A percentile compares a stretch with the other conserved stretches of the same genome.
Conservation (phyloP, 768 basidiomycete genomes). For the Boletus patriciae region DNA sequence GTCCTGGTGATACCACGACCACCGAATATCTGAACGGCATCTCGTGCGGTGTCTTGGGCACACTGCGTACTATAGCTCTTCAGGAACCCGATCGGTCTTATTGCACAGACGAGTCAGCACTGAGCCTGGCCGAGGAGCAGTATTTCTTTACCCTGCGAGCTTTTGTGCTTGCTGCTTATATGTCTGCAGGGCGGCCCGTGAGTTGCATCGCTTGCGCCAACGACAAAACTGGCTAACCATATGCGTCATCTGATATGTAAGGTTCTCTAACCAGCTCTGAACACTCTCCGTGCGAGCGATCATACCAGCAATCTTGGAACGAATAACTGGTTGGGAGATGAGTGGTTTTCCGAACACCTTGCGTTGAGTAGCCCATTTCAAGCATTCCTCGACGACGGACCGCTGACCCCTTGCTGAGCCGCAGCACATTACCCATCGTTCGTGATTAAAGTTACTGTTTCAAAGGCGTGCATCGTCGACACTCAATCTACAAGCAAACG, state of each 20-base stretch:
- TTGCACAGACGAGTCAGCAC: neutral
- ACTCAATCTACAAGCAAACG: neutral
- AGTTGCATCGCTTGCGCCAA: neutral
- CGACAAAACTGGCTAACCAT: constrained; percentile 48
- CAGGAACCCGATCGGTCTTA: constrained; percentile 71
- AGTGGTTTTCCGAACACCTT: constrained; percentile 91
- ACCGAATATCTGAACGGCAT: constrained; percentile 80
- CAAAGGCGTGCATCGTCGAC: constrained; percentile 13
- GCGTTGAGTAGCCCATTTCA: constrained; percentile 89
- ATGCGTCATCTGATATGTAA: constrained; percentile 86
- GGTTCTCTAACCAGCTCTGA: constrained; percentile 84
- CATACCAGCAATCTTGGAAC: constrained; percentile 86
- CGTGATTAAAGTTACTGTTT: constrained; percentile 87
- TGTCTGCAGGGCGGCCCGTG: constrained; percentile 35
- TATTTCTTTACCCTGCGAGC: constrained; percentile 61
- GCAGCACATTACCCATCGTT: constrained; percentile 90
- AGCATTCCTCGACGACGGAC: constrained; percentile 71
- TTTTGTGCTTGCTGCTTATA: constrained; percentile 73
- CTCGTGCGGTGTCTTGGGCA: constrained; percentile 77
- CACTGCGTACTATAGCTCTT: constrained; percentile 77
- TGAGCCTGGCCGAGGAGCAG: neutral
- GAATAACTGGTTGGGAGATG: constrained; percentile 81
- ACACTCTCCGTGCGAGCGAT: constrained; percentile 79
- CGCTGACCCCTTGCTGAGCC: constrained; percentile 72
- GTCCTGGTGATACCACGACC: constrained; percentile 81